Conservation (phyloP, 805 yeast species). For the Metschnikowia picachoensis region DNA sequence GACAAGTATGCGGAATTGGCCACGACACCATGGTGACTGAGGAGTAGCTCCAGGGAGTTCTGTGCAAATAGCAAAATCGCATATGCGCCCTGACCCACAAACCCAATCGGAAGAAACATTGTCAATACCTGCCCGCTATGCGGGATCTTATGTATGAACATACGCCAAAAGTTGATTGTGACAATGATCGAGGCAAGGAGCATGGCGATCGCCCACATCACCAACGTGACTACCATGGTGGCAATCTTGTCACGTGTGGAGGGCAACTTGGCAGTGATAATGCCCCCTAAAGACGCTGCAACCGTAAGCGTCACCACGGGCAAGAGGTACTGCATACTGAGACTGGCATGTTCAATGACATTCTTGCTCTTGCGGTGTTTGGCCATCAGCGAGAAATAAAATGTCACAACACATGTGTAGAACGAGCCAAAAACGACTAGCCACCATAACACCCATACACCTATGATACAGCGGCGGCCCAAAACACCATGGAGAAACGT, state of each 20-base stretch:
- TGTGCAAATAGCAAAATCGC: slow-evolving; percentile 56
- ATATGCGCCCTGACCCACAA: slow-evolving; percentile 80
- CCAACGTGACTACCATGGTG: slow-evolving; percentile 49
- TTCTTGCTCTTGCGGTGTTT: slow-evolving; percentile 28
- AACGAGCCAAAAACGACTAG: slow-evolving; percentile 53
- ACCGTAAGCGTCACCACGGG: slow-evolving; percentile 84
- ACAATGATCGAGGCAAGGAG: slow-evolving; percentile 53
- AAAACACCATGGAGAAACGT: slow-evolving; percentile 51
- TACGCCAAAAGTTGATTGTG: slow-evolving; percentile 56
- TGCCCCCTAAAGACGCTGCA: slow-evolving; percentile 64
- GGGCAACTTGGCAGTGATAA: slow-evolving; percentile 45
- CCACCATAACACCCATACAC: slow-evolving; percentile 72
- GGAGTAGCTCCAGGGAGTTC: slow-evolving; percentile 28
- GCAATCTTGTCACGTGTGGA: slow-evolving; percentile 42
- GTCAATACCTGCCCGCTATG: slow-evolving; percentile 52
- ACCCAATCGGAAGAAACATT: slow-evolving; percentile 77
- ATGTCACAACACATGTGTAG: slow-evolving; percentile 56
- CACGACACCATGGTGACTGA: slow-evolving; percentile 10
- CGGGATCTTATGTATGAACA: slow-evolving; percentile 59
- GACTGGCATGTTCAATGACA: slow-evolving; percentile 21
- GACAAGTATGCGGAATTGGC: slow-evolving; percentile 10
- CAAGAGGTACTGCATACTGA: slow-evolving; percentile 59
- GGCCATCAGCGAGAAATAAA: slow-evolving; percentile 45
- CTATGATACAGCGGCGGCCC: slow-evolving; percentile 41
- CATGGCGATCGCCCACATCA: slow-evolving; percentile 70